Evolutionary conservation across 805 yeast species (phyloP).

Genomic region (Starmerella scarabaei): DNA sequence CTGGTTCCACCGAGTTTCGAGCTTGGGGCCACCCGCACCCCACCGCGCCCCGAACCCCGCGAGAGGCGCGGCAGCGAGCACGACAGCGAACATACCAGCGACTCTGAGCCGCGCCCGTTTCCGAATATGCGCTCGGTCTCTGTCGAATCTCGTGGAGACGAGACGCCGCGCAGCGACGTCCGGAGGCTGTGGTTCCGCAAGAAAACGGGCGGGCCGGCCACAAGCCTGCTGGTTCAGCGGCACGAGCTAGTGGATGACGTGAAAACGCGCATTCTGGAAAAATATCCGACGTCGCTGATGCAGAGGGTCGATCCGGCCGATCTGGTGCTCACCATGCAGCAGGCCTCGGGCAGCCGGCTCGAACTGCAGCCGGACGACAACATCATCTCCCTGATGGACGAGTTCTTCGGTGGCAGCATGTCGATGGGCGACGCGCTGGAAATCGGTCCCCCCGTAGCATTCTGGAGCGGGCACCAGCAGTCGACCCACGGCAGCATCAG

Average conservation of each 20-base stretch:
- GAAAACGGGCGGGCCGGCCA: slow-evolving; percentile 36
- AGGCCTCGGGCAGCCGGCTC: slow-evolving; percentile 5
- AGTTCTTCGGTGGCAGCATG: slow-evolving; percentile 57
- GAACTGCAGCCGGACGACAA: slow-evolving; percentile 43
- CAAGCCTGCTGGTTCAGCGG: slow-evolving; percentile 50
- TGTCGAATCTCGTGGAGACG: no score
- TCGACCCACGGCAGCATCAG: slow-evolving; percentile 1
- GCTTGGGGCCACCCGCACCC: background rate
- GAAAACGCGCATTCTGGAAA: slow-evolving; percentile 48
- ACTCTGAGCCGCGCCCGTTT: no score
- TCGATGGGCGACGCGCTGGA: slow-evolving; percentile 48
- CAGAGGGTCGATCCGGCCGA: slow-evolving; percentile 58
- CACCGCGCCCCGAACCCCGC: no score
- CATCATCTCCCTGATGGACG: slow-evolving; percentile 47
- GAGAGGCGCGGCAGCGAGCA: no score
- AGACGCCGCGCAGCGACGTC: background rate
- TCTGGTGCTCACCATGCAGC: slow-evolving; percentile 24
- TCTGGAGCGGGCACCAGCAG: background rate
- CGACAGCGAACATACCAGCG: no score
- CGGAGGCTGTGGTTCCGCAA: slow-evolving; percentile 17
- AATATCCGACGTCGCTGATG: slow-evolving; percentile 57
- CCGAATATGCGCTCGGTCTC: no score
- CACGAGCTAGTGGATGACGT: slow-evolving; percentile 64
- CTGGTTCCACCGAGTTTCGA: background rate
- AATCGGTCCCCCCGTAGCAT: slow-evolving; percentile 28